These are phyloP conservation scores for Musa troglodytarum DNA, from an alignment of 176 grass and related monocot species.

Conservation along the genomic window DNA sequence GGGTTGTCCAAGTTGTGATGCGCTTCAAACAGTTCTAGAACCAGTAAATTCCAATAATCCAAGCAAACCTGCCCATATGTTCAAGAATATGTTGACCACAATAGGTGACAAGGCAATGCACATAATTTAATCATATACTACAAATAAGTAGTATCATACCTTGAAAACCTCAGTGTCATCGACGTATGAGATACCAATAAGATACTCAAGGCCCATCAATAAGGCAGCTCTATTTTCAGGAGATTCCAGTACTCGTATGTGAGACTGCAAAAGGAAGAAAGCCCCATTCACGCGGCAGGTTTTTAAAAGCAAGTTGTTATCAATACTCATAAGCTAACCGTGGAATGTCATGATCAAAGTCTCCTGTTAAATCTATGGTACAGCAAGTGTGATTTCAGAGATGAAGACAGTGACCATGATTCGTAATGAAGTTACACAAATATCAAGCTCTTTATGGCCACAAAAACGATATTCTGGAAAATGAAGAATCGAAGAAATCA, in stretches of 20 bases:
- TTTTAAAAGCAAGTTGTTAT: background rate
- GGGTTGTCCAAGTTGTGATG: slow-evolving; percentile 77
- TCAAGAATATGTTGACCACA: slow-evolving; percentile 8
- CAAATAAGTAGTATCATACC: slow-evolving; percentile 30
- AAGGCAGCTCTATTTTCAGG: slow-evolving; percentile 77
- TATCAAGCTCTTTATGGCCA: background rate
- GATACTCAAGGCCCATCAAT: slow-evolving; percentile 84
- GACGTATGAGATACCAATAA: slow-evolving; percentile 94
- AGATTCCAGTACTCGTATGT: slow-evolving; percentile 74
- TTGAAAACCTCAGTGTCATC: slow-evolving; percentile 99
- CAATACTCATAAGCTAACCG: background rate
- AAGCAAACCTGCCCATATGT: slow-evolving; percentile 58
- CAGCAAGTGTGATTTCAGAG: too few species aligned
- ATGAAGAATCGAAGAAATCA: too few species aligned
- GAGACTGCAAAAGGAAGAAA: slow-evolving; percentile 31
- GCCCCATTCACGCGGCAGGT: background rate
- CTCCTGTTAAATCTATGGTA: too few species aligned
- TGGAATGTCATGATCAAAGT: background rate
- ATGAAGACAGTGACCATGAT: too few species aligned
- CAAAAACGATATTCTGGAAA: too few species aligned
- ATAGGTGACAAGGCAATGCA: slow-evolving; percentile 4
- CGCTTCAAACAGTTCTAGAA: slow-evolving; percentile 92
- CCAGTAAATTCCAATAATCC: slow-evolving; percentile 98
- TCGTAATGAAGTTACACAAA: background rate
- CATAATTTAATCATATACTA: background rate